Conservation (phyloP, 2,329 filamentous ascomycete genomes). For the Fusarium sacchari region DNA sequence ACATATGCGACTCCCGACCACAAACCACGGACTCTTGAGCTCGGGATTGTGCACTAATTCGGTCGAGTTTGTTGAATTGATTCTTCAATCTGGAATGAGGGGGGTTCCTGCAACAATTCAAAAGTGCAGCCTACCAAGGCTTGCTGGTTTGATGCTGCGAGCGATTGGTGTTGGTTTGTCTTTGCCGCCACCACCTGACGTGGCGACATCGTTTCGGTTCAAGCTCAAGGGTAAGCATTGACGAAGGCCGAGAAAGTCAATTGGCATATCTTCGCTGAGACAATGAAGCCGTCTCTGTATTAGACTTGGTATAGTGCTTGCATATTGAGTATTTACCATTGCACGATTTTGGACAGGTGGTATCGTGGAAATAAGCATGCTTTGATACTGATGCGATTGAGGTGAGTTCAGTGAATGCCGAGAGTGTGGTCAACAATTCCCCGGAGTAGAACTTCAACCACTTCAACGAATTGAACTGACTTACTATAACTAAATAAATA, state of each 20-base stretch:
- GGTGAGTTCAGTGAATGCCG: too few species aligned
- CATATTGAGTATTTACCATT: rapidly evolving
- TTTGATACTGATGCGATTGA: neutral
- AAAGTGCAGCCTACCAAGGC: rapidly evolving
- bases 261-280: neutral
- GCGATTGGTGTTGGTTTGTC: neutral
- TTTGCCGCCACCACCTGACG: neutral
- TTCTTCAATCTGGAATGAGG: rapidly evolving
- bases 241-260: neutral
- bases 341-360: rapidly evolving
- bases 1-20: neutral
- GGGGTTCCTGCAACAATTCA: neutral
- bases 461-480: neutral
- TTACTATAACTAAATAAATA: rapidly evolving
- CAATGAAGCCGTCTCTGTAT: neutral
- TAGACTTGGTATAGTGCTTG: rapidly evolving
- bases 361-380: rapidly evolving
- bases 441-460: rapidly evolving
- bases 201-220: neutral
- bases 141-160: neutral
- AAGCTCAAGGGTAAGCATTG: neutral
- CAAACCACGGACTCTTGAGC: neutral
- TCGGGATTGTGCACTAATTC: neutral
- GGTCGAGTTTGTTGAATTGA: neutral
- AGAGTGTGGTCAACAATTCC: rapidly evolving